Percentiles rank a stretch among this genome's conserved stretches.
Conservation (phyloP, 768 basidiomycete species). For the Pholiota molesta region DNA sequence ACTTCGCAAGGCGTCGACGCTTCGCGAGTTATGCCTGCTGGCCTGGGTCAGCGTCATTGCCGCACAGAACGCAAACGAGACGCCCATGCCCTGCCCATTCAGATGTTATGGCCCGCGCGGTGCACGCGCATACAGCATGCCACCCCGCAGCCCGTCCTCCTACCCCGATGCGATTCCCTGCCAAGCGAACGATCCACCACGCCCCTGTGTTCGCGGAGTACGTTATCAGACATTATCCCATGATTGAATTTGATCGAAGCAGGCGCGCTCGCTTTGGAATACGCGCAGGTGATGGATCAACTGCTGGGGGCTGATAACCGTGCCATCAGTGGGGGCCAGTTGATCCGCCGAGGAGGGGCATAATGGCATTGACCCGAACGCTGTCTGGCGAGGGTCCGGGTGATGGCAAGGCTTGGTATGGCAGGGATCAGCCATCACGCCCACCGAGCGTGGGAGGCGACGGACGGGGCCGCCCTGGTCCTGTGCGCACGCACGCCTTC, state of each 20-base stretch:
- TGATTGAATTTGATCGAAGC: neutral
- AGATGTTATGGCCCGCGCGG: too few relatives aligned
- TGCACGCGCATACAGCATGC: too few relatives aligned
- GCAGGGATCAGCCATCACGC: neutral
- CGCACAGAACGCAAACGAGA: too few relatives aligned
- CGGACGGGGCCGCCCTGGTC: neutral
- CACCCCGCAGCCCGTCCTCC: too few relatives aligned
- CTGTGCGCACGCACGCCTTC: too few relatives aligned
- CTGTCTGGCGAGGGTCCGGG: neutral
- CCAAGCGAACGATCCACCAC: neutral
- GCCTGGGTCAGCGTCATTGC: too few relatives aligned
- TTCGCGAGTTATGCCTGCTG: too few relatives aligned
- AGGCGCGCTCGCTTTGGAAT: neutral
- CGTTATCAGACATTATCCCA: constrained; percentile 1
- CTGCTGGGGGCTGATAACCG: neutral
- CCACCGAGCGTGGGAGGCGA: neutral
- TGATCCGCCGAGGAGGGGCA: neutral
- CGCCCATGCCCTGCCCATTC: too few relatives aligned
- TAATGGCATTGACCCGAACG: neutral
- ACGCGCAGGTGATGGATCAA: neutral
- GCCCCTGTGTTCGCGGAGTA: constrained; percentile 2
- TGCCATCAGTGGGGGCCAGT: neutral
- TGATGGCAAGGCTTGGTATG: neutral
- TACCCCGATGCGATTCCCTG: neutral
- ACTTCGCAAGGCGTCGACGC: neutral